These are phyloP conservation scores for Herpetospermum pedunculosum DNA, from an alignment of 306 rosid species.

Conservation along the genomic window DNA sequence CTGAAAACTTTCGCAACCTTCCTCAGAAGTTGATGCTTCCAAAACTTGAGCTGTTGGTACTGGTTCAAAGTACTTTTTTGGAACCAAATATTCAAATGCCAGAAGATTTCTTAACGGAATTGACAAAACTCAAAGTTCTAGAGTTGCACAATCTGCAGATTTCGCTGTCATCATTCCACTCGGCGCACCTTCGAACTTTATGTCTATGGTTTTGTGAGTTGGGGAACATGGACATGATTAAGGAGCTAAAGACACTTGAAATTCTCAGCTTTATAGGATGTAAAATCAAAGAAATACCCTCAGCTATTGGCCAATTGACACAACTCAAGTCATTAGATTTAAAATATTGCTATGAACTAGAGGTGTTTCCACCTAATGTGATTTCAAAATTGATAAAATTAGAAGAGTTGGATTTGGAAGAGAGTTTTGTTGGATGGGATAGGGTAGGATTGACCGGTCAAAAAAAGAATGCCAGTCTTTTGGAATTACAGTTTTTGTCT, in stretches of 20 bases:
- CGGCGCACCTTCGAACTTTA: neutral
- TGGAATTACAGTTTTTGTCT: neutral
- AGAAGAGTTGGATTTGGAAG: constrained; percentile 8
- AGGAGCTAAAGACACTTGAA: constrained; percentile 4
- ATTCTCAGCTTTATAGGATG: constrained; percentile 2
- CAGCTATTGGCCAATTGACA: neutral
- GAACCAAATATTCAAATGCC: neutral
- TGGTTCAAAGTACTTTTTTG: neutral
- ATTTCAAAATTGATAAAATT: neutral
- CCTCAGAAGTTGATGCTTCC: neutral
- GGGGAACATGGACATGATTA: neutral
- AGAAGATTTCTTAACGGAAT: neutral
- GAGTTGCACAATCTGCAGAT: neutral
- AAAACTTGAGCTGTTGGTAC: neutral
- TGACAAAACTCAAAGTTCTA: constrained; percentile 7
- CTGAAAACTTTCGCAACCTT: neutral
- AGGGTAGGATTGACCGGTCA: neutral
- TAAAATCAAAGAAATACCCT: neutral
- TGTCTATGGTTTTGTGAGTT: neutral
- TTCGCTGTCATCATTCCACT: neutral
- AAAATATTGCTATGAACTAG: neutral
- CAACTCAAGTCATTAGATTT: neutral
- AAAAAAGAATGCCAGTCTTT: constrained; percentile 6
- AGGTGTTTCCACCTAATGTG: constrained; percentile 1
- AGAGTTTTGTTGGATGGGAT: constrained; percentile 1